Base-by-base conservation (phyloP, 1,139 yeast species). In the Pichia sp. region DNA sequence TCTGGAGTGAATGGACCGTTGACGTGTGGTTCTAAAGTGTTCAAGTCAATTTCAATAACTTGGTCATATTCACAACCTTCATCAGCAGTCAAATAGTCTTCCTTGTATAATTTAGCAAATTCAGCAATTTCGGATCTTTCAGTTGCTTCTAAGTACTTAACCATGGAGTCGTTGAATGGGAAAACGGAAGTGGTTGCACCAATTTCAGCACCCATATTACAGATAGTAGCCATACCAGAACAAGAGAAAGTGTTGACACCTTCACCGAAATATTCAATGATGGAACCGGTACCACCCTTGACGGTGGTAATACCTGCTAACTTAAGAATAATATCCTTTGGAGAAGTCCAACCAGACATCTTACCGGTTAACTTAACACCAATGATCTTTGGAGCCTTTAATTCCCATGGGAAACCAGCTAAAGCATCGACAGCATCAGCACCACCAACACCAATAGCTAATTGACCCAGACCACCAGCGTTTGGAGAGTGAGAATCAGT, bases 211-310 rank as follows among this genome's bases (percentile, higher is more conserved):
- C n/a, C n/a, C n/a, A n/a, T n/a, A n/a, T n/a, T n/a, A n/a, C n/a
- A n/a, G n/a, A n/a, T n/a, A n/a, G n/a, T n/a, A n/a, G 95, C 98
- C 98, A 90, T 90, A 80, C 98, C 98, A 55, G 98, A 92, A 74
- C 96, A 88, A 43, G 96, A 86, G 72, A 90, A 85, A 55, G 96
- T 82, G 62, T 86, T 83, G 55, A 90, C 90, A 80, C 98, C 98
- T n/a, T n/a, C n/a, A n/a, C n/a, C n/a, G n/a, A n/a, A n/a, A n/a
- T n/a, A n/a, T n/a, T n/a, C n/a, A n/a, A 44, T 83, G 68, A 90
- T 90, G 64, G 86, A 76, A 72, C 97, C 97, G 52, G 98, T 90
- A 75, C 98, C 98, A 77, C 98, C 98, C 76, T 86, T 87, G 65
- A 92, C 98, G 58, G 97, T 90, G 55, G 95, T 81, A 62, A 86